These are phyloP conservation scores for Cicer yamashitae DNA, from an alignment of 306 rosid genomes.

Conservation along the genomic window DNA sequence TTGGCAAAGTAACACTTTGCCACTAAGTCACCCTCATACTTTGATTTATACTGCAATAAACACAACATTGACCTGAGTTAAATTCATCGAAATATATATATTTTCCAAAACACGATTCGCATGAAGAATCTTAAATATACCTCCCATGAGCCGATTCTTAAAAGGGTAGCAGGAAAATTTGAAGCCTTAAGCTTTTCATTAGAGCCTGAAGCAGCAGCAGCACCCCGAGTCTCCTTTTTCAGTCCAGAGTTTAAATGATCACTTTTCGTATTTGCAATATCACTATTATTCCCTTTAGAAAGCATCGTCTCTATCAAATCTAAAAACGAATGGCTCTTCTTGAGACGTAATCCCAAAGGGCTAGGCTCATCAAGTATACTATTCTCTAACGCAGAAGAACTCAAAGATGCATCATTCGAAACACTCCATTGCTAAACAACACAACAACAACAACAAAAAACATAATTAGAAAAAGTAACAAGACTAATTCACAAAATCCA, in stretches of 20 bases:
- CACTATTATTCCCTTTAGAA: constrained; percentile 52
- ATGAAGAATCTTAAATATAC: constrained; percentile 44
- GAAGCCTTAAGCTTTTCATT: constrained; percentile 79
- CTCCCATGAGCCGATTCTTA: constrained; percentile 90
- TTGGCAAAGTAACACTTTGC: constrained; percentile 92
- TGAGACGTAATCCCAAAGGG: constrained; percentile 82
- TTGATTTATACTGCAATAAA: constrained; percentile 74
- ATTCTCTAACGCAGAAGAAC: constrained; percentile 54
- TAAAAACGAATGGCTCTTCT: constrained; percentile 83
- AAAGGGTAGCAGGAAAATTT: constrained; percentile 76
- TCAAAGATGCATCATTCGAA: constrained; percentile 41
- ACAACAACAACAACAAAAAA: constrained; percentile 8
- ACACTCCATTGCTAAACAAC: constrained; percentile 48
- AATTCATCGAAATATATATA: not conserved
- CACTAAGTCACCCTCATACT: constrained; percentile 88
- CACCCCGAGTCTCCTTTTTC: constrained; percentile 53
- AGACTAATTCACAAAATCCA: not conserved
- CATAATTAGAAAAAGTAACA: not conserved
- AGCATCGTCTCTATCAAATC: constrained; percentile 90
- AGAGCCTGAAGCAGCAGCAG: constrained; percentile 38
- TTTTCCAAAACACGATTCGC: not conserved
- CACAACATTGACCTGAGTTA: constrained; percentile 10
- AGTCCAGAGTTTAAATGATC: constrained; percentile 47
- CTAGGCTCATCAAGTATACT: constrained; percentile 89
- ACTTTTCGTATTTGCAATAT: constrained; percentile 28